Evolutionary conservation across 2,329 filamentous ascomycete species (phyloP).

Genomic region (Grosmannia serpens): DNA sequence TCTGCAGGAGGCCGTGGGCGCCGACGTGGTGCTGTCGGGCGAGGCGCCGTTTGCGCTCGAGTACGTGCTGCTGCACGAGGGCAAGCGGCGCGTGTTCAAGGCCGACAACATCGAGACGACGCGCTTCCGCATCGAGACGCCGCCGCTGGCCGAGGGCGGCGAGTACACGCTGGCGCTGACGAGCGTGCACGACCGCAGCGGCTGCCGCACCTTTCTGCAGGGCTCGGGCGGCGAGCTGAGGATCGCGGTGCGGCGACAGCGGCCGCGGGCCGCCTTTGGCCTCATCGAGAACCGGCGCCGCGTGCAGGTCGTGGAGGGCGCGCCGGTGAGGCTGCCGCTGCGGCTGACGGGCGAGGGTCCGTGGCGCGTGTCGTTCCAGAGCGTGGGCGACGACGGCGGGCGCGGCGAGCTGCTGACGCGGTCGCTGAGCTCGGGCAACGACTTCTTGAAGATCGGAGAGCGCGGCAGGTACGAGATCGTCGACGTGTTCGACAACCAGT

Average conservation of each 20-base stretch:
- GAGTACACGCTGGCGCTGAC: constrained; percentile 82
- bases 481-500: constrained; percentile 66
- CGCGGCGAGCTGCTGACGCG: constrained; percentile 27
- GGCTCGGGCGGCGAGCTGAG: constrained; percentile 54
- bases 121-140: constrained; percentile 62
- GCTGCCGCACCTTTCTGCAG: constrained; percentile 76
- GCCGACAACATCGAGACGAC: constrained; percentile 51
- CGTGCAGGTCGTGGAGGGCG: constrained; percentile 66
- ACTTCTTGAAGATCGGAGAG: constrained; percentile 51
- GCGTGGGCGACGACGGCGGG: constrained; percentile 27
- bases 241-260: constrained; percentile 78
- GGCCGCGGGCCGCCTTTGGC: constrained; percentile 77
- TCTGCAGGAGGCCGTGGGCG: constrained; percentile 67
- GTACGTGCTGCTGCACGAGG: constrained; percentile 85
- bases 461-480: constrained; percentile 72
- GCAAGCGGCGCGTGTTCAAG: constrained; percentile 63
- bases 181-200: constrained; percentile 74
- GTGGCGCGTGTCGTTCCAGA: constrained; percentile 70
- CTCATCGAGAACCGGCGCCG: constrained; percentile 68
- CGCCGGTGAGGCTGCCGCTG: constrained; percentile 63
- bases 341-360: constrained; percentile 76
- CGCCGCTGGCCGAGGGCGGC: constrained; percentile 64
- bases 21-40: constrained; percentile 65
- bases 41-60: constrained; percentile 82
- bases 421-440: constrained; percentile 49